phyloP scores from a whole-genome alignment of 306 rosid genomes.

The Abrus pulchellus region DNA sequence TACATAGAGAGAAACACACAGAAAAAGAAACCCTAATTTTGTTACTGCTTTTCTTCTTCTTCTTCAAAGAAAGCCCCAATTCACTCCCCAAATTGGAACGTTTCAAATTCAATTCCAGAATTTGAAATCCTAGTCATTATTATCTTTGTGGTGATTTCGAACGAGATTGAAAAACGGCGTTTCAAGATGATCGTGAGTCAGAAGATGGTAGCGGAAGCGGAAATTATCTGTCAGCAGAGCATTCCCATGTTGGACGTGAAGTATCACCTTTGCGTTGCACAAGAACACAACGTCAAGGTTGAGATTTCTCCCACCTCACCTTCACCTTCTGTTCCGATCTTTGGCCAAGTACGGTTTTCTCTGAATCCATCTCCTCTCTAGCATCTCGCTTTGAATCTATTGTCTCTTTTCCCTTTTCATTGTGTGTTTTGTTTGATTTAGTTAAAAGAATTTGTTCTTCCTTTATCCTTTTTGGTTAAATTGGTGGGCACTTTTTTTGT shows the following conservation, averaged over 20 bases:
- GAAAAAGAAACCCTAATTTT: constrained; percentile 52
- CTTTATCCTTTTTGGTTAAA: background rate
- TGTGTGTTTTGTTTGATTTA: constrained; percentile 8
- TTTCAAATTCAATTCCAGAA: constrained; percentile 30
- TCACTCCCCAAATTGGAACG: background rate
- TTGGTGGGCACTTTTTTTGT: background rate
- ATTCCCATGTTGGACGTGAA: constrained; percentile 72
- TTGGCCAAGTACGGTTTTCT: constrained; percentile 56
- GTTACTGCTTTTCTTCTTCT: constrained; percentile 6
- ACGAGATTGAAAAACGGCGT: constrained; percentile 8
- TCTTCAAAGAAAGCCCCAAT: constrained; percentile 10
- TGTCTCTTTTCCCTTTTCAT: background rate
- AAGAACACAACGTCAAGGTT: constrained; percentile 63
- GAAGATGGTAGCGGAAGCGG: constrained; percentile 71
- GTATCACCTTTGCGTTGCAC: constrained; percentile 68
- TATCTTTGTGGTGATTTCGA: background rate
- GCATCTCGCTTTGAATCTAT: constrained; percentile 48
- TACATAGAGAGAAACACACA: background rate
- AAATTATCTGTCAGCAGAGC: constrained; percentile 66
- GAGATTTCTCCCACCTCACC: constrained; percentile 61
- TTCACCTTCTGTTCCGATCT: constrained; percentile 64
- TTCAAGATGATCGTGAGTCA: constrained; percentile 64
- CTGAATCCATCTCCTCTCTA: constrained; percentile 43
- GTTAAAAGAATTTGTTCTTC: constrained; percentile 7
- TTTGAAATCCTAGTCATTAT: constrained; percentile 15